These are phyloP conservation scores for Sphagnum contortum DNA, from an alignment of 225 moss, liverwort and hornwort species.

Conservation along the genomic window DNA sequence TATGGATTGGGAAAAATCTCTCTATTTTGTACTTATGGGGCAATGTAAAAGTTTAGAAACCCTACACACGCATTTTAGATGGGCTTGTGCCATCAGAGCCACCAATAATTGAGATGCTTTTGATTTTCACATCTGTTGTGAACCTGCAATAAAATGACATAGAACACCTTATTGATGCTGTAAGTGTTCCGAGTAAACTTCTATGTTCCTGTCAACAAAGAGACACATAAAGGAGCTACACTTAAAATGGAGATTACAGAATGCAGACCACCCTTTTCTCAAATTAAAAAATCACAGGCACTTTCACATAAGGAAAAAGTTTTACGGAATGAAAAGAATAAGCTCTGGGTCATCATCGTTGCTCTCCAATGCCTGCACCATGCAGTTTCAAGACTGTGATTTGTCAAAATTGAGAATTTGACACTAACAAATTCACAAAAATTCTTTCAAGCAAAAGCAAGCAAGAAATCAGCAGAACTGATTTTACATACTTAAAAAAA, in stretches of 20 bases:
- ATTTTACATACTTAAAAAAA: too few species aligned
- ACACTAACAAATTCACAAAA: too few species aligned
- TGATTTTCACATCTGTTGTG: conserved; percentile 84
- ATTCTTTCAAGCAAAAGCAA: too few species aligned
- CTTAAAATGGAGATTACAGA: too few species aligned
- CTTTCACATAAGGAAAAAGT: neutral
- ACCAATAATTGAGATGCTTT: conserved; percentile 77
- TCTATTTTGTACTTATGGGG: too few species aligned
- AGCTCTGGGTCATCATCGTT: conserved; percentile 92
- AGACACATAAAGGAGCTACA: too few species aligned
- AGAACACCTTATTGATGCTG: neutral
- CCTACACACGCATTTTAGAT: conserved; percentile 78
- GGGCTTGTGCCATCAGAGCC: conserved; percentile 69
- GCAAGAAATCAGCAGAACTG: too few species aligned
- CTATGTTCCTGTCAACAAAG: too few species aligned
- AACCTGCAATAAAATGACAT: conserved; percentile 26
- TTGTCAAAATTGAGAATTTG: neutral
- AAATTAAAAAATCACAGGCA: too few species aligned
- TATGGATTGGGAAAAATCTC: too few species aligned
- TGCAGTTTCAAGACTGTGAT: neutral
- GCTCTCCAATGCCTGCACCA: conserved; percentile 30
- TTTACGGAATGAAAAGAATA: conserved; percentile 75
- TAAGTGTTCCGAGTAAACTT: too few species aligned
- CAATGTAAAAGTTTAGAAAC: neutral
- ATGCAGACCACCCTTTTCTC: too few species aligned